phyloP scores from a whole-genome alignment of 2,329 filamentous ascomycete species.

The Colletotrichum chrysophilum region DNA sequence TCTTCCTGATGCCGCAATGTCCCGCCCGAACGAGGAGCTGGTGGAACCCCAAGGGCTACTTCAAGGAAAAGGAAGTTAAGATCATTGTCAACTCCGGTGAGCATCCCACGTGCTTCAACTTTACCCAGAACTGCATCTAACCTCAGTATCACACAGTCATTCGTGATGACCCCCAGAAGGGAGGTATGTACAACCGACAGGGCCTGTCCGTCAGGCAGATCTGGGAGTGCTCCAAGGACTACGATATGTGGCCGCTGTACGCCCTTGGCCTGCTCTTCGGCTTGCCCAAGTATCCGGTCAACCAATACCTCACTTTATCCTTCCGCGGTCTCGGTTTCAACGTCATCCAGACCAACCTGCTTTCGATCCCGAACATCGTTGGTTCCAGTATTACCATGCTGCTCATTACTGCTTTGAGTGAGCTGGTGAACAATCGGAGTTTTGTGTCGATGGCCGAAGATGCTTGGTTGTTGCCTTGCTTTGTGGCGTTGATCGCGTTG shows the following conservation, averaged over 20 bases:
- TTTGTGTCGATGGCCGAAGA: constrained; percentile 53
- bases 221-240: constrained; percentile 56
- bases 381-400: constrained; percentile 56
- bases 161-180: constrained; percentile 61
- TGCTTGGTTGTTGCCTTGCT: constrained; percentile 59
- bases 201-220: constrained; percentile 53
- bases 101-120: fast-evolving
- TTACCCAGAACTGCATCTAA: not conserved
- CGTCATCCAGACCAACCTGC: constrained; percentile 53
- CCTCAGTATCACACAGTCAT: constrained; percentile 35
- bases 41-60: constrained; percentile 59
- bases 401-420: constrained; percentile 55
- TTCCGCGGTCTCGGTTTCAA: constrained; percentile 30
- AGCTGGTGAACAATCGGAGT: constrained; percentile 52
- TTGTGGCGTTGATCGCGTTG: constrained; percentile 51
- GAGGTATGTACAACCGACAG: constrained; percentile 63
- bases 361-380: constrained; percentile 46
- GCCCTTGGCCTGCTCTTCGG: constrained; percentile 49
- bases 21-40: constrained; percentile 46
- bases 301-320: constrained; percentile 30
- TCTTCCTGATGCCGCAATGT: constrained; percentile 34
- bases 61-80: constrained; percentile 59
- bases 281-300: constrained; percentile 26
- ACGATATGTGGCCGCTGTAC: constrained; percentile 62
- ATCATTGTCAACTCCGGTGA: constrained; percentile 62